Conservation (phyloP, 2,329 filamentous ascomycete genomes). For the Tolypocladium paradoxum region DNA sequence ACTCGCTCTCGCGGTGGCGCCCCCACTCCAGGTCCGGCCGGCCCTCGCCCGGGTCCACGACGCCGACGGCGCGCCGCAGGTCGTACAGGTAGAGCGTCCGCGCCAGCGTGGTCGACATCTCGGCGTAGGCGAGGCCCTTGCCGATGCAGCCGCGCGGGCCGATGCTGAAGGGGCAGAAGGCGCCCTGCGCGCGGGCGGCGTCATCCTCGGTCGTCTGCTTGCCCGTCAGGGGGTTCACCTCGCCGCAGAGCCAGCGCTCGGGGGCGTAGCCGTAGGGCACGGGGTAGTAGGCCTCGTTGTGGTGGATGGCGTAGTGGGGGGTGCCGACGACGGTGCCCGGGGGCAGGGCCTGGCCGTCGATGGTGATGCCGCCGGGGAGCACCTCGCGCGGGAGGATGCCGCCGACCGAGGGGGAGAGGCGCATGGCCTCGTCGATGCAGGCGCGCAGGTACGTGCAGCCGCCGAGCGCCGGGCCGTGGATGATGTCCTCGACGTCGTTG, state of each 20-base stretch:
- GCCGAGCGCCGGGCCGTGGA: constrained; percentile 36
- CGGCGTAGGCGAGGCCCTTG: constrained; percentile 56
- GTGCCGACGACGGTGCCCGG: constrained; percentile 52
- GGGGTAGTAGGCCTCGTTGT: constrained; percentile 52
- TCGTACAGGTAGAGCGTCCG: constrained; percentile 52
- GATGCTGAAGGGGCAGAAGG: constrained; percentile 66
- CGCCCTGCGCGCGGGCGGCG: constrained; percentile 46
- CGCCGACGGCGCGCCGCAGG: constrained; percentile 37
- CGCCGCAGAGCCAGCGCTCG: constrained; percentile 53
- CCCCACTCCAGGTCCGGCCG: constrained; percentile 38
- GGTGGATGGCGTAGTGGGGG: constrained; percentile 58
- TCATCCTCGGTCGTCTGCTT: constrained; percentile 36
- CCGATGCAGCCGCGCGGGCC: constrained; percentile 64
- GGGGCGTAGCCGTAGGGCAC: constrained; percentile 48
- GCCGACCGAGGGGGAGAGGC: constrained; percentile 49
- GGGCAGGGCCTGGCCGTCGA: constrained; percentile 44
- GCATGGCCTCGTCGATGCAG: constrained; percentile 56
- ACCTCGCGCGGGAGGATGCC: constrained; percentile 51
- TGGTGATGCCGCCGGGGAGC: constrained; percentile 38
- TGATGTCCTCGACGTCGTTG: constrained; percentile 40
- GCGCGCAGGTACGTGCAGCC: constrained; percentile 49
- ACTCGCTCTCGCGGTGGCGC: constrained; percentile 46
- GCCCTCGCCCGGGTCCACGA: constrained; percentile 43
- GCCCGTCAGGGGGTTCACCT: constrained; percentile 23
- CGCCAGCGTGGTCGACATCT: constrained; percentile 54